Evolutionary conservation across 2,329 filamentous ascomycete species (phyloP).

Genomic region (Botrytis hyacinthi): DNA sequence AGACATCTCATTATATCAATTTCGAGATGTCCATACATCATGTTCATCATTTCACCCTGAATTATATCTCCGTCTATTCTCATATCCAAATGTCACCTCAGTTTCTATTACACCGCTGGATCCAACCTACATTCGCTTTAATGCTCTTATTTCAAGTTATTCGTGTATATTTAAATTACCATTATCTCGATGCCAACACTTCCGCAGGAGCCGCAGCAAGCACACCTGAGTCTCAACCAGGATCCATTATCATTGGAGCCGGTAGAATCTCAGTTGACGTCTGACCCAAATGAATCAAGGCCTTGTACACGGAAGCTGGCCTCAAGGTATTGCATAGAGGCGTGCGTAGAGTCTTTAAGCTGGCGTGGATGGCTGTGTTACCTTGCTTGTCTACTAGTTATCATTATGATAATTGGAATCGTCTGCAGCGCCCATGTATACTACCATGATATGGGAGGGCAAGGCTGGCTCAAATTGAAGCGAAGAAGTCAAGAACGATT

Average conservation of each 20-base stretch:
- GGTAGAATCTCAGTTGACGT: constrained; percentile 25
- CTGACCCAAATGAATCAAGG: constrained; percentile 17
- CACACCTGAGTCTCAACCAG: constrained; percentile 18
- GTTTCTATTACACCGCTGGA: constrained; percentile 23
- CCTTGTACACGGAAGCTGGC: constrained; percentile 17
- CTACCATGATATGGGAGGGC: constrained; percentile 32
- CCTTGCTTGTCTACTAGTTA: constrained; percentile 26
- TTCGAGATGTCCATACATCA: neutral
- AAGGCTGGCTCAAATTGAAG: constrained; percentile 30
- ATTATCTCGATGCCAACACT: constrained; percentile 25
- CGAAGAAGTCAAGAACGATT: neutral
- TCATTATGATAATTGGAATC: constrained; percentile 31
- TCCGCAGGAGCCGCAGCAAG: constrained; percentile 22
- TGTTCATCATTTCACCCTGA: neutral
- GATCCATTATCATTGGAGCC: constrained; percentile 12
- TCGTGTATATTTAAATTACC: constrained; percentile 16
- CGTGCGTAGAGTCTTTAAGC: constrained; percentile 15
- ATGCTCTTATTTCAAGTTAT: constrained; percentile 24
- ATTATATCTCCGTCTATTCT: neutral
- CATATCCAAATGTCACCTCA: constrained; percentile 27
- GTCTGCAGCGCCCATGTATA: constrained; percentile 32
- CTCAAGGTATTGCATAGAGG: constrained; percentile 8
- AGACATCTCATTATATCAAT: neutral
- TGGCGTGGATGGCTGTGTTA: constrained; percentile 26
- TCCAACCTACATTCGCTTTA: constrained; percentile 23